Conservation (phyloP, 768 basidiomycete species). For the Postia placenta region DNA sequence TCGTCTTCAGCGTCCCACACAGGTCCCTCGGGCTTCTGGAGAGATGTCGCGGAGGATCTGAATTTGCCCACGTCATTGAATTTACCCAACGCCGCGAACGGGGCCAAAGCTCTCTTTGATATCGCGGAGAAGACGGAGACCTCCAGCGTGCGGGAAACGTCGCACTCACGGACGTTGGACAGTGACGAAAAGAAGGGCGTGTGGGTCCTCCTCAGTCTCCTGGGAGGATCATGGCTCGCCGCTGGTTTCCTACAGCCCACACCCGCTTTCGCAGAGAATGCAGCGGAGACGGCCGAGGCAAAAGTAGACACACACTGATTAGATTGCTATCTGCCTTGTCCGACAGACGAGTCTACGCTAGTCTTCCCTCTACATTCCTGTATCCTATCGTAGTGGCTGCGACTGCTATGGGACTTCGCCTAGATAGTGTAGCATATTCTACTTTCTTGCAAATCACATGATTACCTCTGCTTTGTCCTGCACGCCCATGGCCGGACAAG, state of each 20-base stretch:
- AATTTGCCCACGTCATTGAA: slow-evolving; percentile 29
- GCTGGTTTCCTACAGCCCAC: slow-evolving; percentile 27
- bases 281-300: slow-evolving; percentile 7
- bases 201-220: slow-evolving; percentile 41
- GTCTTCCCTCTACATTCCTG: too few relatives aligned
- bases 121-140: slow-evolving; percentile 17
- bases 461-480: not conserved
- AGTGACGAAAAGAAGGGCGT: slow-evolving; percentile 41
- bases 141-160: slow-evolving; percentile 13
- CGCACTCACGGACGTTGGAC: slow-evolving; percentile 30
- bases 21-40: slow-evolving; percentile 21
- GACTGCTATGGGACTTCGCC: not conserved
- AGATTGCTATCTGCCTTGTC: not conserved
- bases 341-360: not conserved
- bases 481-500: slow-evolving; percentile 12
- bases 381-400: too few relatives aligned
- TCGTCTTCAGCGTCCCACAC: slow-evolving; percentile 14
- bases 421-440: not conserved
- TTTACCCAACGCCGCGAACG: slow-evolving; percentile 3
- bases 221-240: slow-evolving; percentile 43
- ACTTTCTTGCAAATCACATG: not conserved
- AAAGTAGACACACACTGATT: slow-evolving; percentile 4
- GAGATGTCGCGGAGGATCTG: slow-evolving; percentile 32
- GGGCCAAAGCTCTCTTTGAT: slow-evolving; percentile 13
- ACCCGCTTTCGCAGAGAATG: slow-evolving; percentile 15